These are phyloP conservation scores for Coemansia sp. DNA, from an alignment of 192 early-diverging fungal species.

Conservation along the genomic window DNA sequence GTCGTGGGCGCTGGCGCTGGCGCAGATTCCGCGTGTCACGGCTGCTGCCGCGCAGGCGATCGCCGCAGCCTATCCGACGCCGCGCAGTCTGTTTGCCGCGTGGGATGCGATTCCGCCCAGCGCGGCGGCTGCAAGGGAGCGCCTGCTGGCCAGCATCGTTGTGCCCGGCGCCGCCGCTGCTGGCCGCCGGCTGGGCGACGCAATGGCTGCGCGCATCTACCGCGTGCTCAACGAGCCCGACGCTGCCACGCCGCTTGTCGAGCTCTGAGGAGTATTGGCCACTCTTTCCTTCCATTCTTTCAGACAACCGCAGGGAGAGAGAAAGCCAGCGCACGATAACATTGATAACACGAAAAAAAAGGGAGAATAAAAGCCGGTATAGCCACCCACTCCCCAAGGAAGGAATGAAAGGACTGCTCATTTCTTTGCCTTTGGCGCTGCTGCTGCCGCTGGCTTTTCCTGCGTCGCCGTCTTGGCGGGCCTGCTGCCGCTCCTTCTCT, in stretches of 20 bases:
- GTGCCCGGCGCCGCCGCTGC: conserved; percentile 17
- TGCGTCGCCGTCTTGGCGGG: conserved; percentile 5
- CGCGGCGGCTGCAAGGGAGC: conserved; percentile 7
- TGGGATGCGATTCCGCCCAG: conserved; percentile 11
- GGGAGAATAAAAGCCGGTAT: not conserved
- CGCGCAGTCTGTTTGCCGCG: conserved; percentile 25
- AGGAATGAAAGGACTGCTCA: not conserved
- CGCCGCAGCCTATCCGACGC: conserved; percentile 32
- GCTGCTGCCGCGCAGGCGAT: conserved; percentile 35
- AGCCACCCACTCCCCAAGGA: not conserved
- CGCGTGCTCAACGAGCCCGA: conserved; percentile 32
- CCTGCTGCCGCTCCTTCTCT: conserved; percentile 7
- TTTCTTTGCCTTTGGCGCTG: conserved; percentile 3
- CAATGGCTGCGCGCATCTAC: conserved; percentile 36
- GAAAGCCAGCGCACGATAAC: no score
- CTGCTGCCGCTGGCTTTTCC: conserved; percentile 14
- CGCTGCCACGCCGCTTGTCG: conserved; percentile 23
- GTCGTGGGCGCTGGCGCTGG: conserved; percentile 36
- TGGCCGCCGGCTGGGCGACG: conserved; percentile 30
- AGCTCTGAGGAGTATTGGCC: conserved; percentile 15
- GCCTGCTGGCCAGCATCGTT: conserved; percentile 19
- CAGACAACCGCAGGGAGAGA: no score
- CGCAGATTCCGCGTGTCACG: conserved; percentile 48
- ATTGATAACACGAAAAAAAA: no score
- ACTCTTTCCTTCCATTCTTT: not conserved